Evolutionary conservation across 495 filamentous ascomycete genomes (phyloP).

Genomic region (Penicillium turbatum): DNA sequence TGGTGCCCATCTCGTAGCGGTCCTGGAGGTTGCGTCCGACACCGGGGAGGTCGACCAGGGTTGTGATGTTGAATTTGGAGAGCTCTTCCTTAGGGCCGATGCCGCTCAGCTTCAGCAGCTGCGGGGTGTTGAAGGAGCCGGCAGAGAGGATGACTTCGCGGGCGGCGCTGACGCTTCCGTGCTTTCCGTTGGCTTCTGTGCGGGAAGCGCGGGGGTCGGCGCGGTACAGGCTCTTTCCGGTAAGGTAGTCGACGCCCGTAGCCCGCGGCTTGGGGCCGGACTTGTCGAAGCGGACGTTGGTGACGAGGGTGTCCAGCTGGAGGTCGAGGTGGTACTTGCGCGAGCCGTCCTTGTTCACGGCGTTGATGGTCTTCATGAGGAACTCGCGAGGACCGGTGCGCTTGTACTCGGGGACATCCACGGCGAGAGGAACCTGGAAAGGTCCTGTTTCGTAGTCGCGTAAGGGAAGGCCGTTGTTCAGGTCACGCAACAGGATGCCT

Average conservation of each 20-base stretch:
- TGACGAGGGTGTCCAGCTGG: constrained; percentile 55
- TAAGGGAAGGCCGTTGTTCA: constrained; percentile 41
- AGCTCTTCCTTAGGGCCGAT: constrained; percentile 54
- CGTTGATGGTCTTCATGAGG: constrained; percentile 46
- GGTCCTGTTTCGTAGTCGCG: constrained; percentile 38
- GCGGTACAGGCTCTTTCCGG: constrained; percentile 54
- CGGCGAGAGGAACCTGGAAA: constrained; percentile 51
- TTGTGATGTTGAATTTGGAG: constrained; percentile 41
- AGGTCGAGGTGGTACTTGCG: constrained; percentile 57
- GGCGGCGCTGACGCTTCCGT: constrained; percentile 44
- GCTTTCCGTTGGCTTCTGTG: constrained; percentile 28
- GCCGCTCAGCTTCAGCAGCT: constrained; percentile 63
- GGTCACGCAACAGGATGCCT: constrained; percentile 45
- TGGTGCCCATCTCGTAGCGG: constrained; percentile 53
- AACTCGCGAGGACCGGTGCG: constrained; percentile 52
- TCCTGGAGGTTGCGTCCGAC: constrained; percentile 67
- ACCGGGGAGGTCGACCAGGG: constrained; percentile 53
- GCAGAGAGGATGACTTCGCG: constrained; percentile 62
- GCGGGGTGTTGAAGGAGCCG: constrained; percentile 60
- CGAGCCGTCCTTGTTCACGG: constrained; percentile 48
- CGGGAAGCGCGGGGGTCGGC: constrained; percentile 45
- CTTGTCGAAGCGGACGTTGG: constrained; percentile 53
- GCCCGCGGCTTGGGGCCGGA: constrained; percentile 45
- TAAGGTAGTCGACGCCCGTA: constrained; percentile 60
- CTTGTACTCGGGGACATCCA: constrained; percentile 36